Evolutionary conservation across 2,329 filamentous ascomycete species (phyloP), one percentile per base, ranked within the genome.

Genomic region (Hypoxylon sp.): DNA sequence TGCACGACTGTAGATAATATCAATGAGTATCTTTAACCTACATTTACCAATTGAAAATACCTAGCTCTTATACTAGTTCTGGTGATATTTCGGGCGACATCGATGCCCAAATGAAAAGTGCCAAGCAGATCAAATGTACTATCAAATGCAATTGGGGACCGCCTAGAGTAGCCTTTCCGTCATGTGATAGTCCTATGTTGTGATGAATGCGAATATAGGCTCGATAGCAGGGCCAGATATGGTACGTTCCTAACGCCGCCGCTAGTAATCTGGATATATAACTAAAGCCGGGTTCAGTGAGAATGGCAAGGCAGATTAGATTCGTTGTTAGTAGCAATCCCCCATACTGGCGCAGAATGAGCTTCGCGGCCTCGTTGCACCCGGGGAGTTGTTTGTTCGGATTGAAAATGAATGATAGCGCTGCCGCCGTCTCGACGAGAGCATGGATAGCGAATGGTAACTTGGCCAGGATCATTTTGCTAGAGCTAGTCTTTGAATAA

Each of bases 311-410:
- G 48, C 81, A 82, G 25, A 84, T 70, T n/a, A 85, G 68, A 49
- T 82, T 83, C 19, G 80, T 82, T 5, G 81, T 78, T 13, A 83
- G 71, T 2, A 87, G 77, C 13, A 85, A 77, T 11, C 82, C 84
- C 46, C 84, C 85, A 11, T 85, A 80, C 62, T 81, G 84, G 51
- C 81, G 79, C 11, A 86, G 73, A 32, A 87, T 75, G 38, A 86
- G 80, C 3, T 72, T 74, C 4, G 82, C 79, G 17, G 82, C 79
- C 2, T 73, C 71, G 5, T 79, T 74, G n/a, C 83, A 79, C 7
- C 74, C 75, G 7, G 80, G 76, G 9, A 86, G 78, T 65, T 87
- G 84, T 6, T 74, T 73, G 19, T 77, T 72, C 1, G 84, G 83
- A 0, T 61, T 64, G 41, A 82, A 72, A 60, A 84, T 79, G 75